Evolutionary conservation across 2,329 filamentous ascomycete genomes (phyloP).

Genomic region (Trichophyton mentagrophytes): DNA sequence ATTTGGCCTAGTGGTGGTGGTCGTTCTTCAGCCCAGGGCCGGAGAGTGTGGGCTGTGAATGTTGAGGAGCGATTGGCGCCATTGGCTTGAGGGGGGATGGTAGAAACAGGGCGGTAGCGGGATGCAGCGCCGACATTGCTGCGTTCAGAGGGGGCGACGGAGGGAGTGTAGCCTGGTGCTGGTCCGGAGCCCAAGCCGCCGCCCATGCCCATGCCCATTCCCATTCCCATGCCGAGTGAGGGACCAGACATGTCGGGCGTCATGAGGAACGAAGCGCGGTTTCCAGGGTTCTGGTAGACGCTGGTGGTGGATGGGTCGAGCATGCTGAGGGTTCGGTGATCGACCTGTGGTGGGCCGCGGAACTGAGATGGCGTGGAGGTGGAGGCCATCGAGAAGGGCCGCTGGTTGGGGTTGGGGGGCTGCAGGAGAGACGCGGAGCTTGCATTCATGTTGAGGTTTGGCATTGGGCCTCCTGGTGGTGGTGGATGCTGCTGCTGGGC

Average conservation of each 20-base stretch:
- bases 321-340: constrained; percentile 67
- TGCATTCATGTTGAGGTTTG: constrained; percentile 18
- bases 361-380: constrained; percentile 15
- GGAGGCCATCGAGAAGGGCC: constrained; percentile 39
- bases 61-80: constrained; percentile 19
- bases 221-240: constrained; percentile 10
- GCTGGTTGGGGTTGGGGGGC: constrained; percentile 23
- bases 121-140: constrained; percentile 86
- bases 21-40: constrained; percentile 21
- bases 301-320: constrained; percentile 48
- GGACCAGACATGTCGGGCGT: constrained; percentile 17
- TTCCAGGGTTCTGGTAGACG: constrained; percentile 23
- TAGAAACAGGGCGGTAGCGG: constrained; percentile 80
- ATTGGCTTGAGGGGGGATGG: constrained; percentile 32
- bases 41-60: constrained; percentile 23
- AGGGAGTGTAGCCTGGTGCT: constrained; percentile 56
- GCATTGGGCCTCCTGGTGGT: constrained; percentile 11
- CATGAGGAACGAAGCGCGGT: constrained; percentile 24
- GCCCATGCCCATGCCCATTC: background rate
- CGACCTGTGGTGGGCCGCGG: constrained; percentile 22
- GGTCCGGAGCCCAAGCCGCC: too few relatives aligned
- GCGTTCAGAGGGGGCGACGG: constrained; percentile 88
- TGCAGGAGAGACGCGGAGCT: constrained; percentile 16
- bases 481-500: constrained; percentile 16
- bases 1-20: constrained; percentile 17